These are phyloP conservation scores for Alternaria solani DNA, from an alignment of 2,329 filamentous ascomycete species.

Conservation along the genomic window DNA sequence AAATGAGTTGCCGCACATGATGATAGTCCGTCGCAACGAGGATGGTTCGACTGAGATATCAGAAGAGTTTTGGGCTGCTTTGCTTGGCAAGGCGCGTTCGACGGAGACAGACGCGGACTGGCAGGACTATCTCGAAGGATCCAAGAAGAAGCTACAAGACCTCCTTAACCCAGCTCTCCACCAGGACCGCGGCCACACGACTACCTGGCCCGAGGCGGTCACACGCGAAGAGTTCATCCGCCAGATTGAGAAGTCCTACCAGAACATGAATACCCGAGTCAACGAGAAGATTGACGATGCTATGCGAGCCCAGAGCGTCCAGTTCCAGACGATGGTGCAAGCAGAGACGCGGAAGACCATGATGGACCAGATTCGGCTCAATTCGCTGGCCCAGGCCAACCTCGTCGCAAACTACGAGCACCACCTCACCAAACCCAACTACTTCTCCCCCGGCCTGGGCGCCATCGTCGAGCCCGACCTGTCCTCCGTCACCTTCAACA, in stretches of 20 bases:
- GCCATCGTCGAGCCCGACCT: constrained; percentile 67
- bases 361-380: constrained; percentile 41
- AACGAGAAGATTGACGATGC: constrained; percentile 35
- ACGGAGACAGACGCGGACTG: constrained; percentile 57
- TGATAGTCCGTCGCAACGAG: constrained; percentile 63
- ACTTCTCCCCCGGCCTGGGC: constrained; percentile 71
- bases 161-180: constrained; percentile 25
- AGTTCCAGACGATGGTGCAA: constrained; percentile 26
- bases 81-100: constrained; percentile 63
- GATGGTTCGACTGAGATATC: constrained; percentile 64
- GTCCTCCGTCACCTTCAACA: constrained; percentile 63
- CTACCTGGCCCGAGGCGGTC: constrained; percentile 41
- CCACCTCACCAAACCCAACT: constrained; percentile 67
- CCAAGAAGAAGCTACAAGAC: constrained; percentile 34
- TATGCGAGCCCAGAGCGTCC: constrained; percentile 24
- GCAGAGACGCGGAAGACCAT: constrained; percentile 43
- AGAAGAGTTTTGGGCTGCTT: constrained; percentile 71
- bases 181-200: constrained; percentile 9
- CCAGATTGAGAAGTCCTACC: constrained; percentile 37
- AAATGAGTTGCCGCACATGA: constrained; percentile 60
- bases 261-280: constrained; percentile 28
- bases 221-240: constrained; percentile 60
- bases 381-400: constrained; percentile 43
- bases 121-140: background rate
- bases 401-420: constrained; percentile 44